Evolutionary conservation across 768 basidiomycete genomes (phyloP).

Genomic region (Hortiboletus campestris): DNA sequence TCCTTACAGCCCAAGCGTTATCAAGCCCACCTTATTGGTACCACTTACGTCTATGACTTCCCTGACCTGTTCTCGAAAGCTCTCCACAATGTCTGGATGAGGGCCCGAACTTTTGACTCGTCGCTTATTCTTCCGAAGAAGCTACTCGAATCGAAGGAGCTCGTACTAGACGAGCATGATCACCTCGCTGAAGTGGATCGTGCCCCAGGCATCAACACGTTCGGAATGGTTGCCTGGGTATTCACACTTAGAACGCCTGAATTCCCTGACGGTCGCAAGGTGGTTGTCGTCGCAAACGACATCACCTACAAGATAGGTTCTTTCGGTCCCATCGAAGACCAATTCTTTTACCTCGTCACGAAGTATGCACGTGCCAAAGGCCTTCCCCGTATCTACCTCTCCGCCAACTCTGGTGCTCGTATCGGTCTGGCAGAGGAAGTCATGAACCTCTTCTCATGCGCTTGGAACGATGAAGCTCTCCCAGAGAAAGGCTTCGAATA

Average conservation of each 20-base stretch:
- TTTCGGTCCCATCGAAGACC: conserved; percentile 93
- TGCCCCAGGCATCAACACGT: conserved; percentile 89
- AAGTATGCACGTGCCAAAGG: conserved; percentile 88
- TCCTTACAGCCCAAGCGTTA: conserved; percentile 98
- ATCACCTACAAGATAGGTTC: conserved; percentile 99
- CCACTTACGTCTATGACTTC: conserved; percentile 99
- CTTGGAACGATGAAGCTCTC: conserved; percentile 78
- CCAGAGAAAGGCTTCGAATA: conserved; percentile 97
- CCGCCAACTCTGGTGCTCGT: conserved; percentile 98
- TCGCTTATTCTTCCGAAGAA: conserved; percentile 72
- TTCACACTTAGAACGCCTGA: conserved; percentile 92
- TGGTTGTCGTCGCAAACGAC: conserved; percentile 93
- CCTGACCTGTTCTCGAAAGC: conserved; percentile 98
- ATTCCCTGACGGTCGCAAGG: conserved; percentile 82
- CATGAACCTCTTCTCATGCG: conserved; percentile 81
- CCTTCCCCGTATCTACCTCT: conserved; percentile 93
- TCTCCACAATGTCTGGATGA: conserved; percentile 87
- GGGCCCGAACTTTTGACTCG: conserved; percentile 61
- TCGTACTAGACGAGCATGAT: conserved; percentile 92
- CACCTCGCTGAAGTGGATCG: conserved; percentile 87
- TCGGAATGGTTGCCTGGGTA: conserved; percentile 98
- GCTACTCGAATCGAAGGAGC: conserved; percentile 80
- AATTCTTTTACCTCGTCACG: conserved; percentile 94
- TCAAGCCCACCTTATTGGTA: conserved; percentile 97
- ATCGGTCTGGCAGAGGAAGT: conserved; percentile 95